Evolutionary conservation across 2,329 filamentous ascomycete genomes (phyloP).

Genomic region (Aspergillus pseudonomiae): DNA sequence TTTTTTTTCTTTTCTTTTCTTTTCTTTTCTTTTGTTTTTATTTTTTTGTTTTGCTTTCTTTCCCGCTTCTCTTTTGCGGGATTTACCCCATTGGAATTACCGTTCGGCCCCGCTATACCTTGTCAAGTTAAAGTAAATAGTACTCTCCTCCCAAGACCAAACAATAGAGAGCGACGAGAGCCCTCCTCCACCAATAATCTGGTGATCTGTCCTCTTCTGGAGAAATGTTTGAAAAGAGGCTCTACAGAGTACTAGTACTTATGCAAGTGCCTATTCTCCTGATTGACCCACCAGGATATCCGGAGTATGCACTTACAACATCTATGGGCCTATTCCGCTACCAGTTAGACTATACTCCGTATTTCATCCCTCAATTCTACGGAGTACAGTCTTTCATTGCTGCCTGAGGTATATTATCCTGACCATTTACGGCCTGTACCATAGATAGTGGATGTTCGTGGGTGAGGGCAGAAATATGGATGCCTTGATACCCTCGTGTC

Average conservation of each 20-base stretch:
- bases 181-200: neutral
- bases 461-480: neutral
- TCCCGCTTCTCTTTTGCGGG: neutral
- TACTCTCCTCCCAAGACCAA: too few species aligned
- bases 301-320: neutral
- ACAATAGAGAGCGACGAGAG: neutral
- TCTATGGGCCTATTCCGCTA: neutral
- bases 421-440: neutral
- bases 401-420: neutral
- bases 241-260: neutral
- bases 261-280: neutral
- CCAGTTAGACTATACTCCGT: neutral
- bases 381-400: neutral
- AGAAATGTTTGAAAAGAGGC: neutral
- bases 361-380: neutral
- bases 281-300: neutral
- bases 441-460: neutral
- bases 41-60: too few species aligned
- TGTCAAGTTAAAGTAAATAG: neutral
- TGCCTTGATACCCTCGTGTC: neutral
- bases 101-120: neutral
- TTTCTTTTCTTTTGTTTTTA: too few species aligned
- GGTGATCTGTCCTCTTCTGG: neutral
- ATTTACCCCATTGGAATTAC: neutral
- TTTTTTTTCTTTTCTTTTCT: fast-evolving